Evolutionary conservation across 345 rosid species (phyloP), one percentile per base, ranked within the genome.

Genomic region (Eucalyptus virginea): DNA sequence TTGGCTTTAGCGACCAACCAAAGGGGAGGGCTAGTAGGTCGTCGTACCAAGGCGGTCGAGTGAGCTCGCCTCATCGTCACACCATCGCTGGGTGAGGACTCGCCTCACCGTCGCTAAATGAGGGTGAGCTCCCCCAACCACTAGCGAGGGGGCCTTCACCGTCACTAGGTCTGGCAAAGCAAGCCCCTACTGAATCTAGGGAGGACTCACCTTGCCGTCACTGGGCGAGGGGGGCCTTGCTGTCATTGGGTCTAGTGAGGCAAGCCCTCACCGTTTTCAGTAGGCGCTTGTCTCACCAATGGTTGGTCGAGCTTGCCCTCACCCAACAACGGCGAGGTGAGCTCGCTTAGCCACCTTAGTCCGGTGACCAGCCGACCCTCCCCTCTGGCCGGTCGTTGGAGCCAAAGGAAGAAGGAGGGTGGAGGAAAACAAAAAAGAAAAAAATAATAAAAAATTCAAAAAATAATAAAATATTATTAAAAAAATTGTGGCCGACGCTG

Each of bases 41-140:
- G 5, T 52, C 0, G 0, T 0, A 52, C 0, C 0, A 52, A 52
- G 58, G 58, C 1, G 4, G 11, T 52, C 5, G 0, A 52, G 58
- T 0, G 0, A 52, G 58, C 58, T 52, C 1, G 0, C 58, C 58
- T 52, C 58, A 8, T 11, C 2, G 9, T 8, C 58, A 52, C 0
- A 0, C 58, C 58, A 52, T 52, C 58, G 0, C 0, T 52, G 4
- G 58, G 58, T 4, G 5, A 52, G 5, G 26, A 52, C 58, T 52
- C 24, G 1, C 0, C 58, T 52, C 0, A 1, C 5, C 9, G 0
- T 52, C 11, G 0, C 11, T 52, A 0, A 52, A 52, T 0, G 10
- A 52, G 58, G 26, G 58, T 52, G 26, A 52, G 58, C 58, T 21
- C 26, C 58, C 26, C 58, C 58, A 52, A 52, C 58, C 58, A 21